Conservation (phyloP, 2,329 filamentous ascomycete species). For the Penicillium crustosum region DNA sequence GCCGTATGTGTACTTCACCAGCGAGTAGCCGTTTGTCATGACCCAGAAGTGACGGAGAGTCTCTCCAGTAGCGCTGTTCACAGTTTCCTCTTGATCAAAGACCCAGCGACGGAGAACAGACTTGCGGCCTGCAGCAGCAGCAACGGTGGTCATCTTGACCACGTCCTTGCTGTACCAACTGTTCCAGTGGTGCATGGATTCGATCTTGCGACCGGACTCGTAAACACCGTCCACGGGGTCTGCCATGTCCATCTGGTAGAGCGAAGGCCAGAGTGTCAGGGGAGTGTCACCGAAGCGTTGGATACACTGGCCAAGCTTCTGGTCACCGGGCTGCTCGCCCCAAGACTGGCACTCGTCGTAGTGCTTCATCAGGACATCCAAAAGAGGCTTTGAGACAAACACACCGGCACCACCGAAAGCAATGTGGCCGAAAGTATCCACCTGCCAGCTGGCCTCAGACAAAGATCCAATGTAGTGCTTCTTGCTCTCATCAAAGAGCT, state of each 20-base stretch:
- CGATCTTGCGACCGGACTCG: slow-evolving; percentile 46
- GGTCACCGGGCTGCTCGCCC: slow-evolving; percentile 46
- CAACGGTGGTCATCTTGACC: slow-evolving; percentile 45
- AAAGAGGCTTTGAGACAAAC: slow-evolving; percentile 43
- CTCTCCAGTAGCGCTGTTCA: slow-evolving; percentile 38
- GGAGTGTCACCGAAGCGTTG: slow-evolving; percentile 41
- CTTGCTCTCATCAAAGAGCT: slow-evolving; percentile 41
- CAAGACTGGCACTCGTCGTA: slow-evolving; percentile 46
- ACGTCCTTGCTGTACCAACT: slow-evolving; percentile 48
- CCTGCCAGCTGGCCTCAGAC: slow-evolving; percentile 46
- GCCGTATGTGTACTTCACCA: slow-evolving; percentile 45
- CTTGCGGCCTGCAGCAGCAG: slow-evolving; percentile 42
- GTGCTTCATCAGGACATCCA: slow-evolving; percentile 38
- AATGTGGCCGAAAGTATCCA: slow-evolving; percentile 46
- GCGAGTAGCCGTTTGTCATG: slow-evolving; percentile 46
- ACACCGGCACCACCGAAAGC: slow-evolving; percentile 48
- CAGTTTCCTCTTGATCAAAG: slow-evolving; percentile 42
- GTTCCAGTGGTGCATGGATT: slow-evolving; percentile 47
- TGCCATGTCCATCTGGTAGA: slow-evolving; percentile 48
- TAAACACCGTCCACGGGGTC: slow-evolving; percentile 45
- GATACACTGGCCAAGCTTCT: slow-evolving; percentile 47
- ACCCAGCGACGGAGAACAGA: slow-evolving; percentile 48
- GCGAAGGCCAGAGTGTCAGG: slow-evolving; percentile 43
- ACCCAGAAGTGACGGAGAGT: slow-evolving; percentile 44
- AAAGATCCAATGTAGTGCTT: slow-evolving; percentile 46